phyloP scores from a whole-genome alignment of 1,284 basidiomycete species.

The Sutorius eximius region DNA sequence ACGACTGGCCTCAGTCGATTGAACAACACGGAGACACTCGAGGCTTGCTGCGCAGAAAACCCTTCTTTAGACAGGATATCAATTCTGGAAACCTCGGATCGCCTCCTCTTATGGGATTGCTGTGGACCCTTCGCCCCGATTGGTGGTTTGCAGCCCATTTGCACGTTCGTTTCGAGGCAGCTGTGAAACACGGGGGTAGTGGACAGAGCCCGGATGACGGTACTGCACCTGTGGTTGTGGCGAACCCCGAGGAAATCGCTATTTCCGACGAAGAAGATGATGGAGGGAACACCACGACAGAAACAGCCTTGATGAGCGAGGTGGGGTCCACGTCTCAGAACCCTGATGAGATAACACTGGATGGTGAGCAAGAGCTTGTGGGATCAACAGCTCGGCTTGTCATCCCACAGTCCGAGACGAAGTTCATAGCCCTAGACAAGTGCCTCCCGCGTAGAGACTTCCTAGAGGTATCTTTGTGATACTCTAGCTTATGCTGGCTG shows the following conservation, averaged over 20 bases:
- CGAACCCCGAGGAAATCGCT: conserved; percentile 67
- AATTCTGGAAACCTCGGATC: conserved; percentile 77
- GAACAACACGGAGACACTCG: conserved; percentile 77
- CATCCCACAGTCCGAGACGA: conserved; percentile 48
- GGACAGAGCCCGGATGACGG: conserved; percentile 2
- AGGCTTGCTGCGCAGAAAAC: conserved; percentile 73
- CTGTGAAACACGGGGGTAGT: conserved; percentile 38
- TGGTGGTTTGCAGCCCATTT: conserved; percentile 98
- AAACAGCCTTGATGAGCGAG: neutral
- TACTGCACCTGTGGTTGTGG: neutral
- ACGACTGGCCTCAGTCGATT: conserved; percentile 95
- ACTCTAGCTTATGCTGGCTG: neutral
- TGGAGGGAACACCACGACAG: conserved; percentile 16
- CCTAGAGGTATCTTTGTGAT: conserved; percentile 66
- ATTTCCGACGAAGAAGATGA: conserved; percentile 55
- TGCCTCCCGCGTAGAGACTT: conserved; percentile 82
- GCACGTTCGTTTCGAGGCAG: conserved; percentile 82
- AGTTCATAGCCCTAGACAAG: conserved; percentile 93
- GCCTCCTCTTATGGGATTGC: conserved; percentile 81
- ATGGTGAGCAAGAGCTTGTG: conserved; percentile 56
- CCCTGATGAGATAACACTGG: conserved; percentile 71
- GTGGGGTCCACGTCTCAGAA: conserved; percentile 38
- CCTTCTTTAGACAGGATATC: conserved; percentile 80
- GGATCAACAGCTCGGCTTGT: conserved; percentile 37
- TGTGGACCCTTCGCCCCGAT: conserved; percentile 74